These are phyloP conservation scores for Populus nigra DNA, from an alignment of 345 rosid genomes.

Conservation along the genomic window DNA sequence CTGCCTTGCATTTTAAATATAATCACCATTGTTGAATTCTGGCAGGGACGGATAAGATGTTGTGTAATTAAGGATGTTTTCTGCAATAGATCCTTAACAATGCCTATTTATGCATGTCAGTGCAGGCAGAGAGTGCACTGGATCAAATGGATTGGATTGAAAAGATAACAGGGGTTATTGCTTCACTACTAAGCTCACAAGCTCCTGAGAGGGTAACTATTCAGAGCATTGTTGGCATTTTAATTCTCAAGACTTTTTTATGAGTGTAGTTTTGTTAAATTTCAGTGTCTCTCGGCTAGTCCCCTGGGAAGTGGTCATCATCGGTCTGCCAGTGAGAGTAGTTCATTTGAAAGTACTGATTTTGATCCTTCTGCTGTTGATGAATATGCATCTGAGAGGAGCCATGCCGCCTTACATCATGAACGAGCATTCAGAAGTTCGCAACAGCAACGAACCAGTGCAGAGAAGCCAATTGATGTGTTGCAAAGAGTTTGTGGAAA, in stretches of 20 bases:
- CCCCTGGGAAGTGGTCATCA: constrained; percentile 91
- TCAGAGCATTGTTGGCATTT: constrained; percentile 9
- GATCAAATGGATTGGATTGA: constrained; percentile 99
- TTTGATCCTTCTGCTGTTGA: constrained; percentile 78
- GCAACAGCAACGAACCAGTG: constrained; percentile 62
- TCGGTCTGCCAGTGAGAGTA: constrained; percentile 94
- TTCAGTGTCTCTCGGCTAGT: constrained; percentile 73
- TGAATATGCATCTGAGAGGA: constrained; percentile 71
- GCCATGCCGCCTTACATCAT: constrained; percentile 47
- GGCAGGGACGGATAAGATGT: neutral
- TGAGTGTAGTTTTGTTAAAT: constrained; percentile 25
- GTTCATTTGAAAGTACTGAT: constrained; percentile 95
- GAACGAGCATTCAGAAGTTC: constrained; percentile 62
- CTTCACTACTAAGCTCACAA: constrained; percentile 94
- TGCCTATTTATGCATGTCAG: constrained; percentile 60
- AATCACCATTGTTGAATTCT: neutral
- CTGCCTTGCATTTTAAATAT: neutral
- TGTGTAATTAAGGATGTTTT: constrained; percentile 4
- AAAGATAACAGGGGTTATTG: constrained; percentile 97
- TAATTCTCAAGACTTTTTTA: constrained; percentile 12
- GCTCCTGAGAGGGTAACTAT: constrained; percentile 80
- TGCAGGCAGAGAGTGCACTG: constrained; percentile 97
- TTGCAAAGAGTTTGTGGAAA: constrained; percentile 79
- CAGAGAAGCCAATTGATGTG: constrained; percentile 91
- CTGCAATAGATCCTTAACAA: constrained; percentile 30